Evolutionary conservation across 1,284 basidiomycete species (phyloP).

Genomic region (Trichosporon faecale): DNA sequence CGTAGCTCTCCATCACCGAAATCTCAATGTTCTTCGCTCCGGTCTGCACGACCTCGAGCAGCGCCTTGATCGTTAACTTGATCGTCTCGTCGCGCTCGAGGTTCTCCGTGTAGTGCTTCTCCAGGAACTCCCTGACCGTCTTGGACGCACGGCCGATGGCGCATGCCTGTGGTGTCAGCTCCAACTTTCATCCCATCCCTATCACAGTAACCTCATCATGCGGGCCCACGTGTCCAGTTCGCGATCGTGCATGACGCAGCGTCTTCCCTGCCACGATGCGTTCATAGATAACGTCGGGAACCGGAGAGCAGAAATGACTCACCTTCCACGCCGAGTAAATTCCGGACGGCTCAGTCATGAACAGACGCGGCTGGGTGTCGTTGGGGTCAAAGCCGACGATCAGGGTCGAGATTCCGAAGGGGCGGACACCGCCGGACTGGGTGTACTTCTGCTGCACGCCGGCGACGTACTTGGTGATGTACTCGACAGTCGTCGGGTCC

Average conservation of each 20-base stretch:
- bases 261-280: neutral
- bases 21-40: slow-evolving; percentile 99
- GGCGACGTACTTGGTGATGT: slow-evolving; percentile 96
- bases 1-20: slow-evolving; percentile 91
- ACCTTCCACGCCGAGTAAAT: slow-evolving; percentile 99
- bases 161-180: slow-evolving; percentile 65
- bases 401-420: slow-evolving; percentile 95
- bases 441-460: slow-evolving; percentile 99
- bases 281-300: neutral
- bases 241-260: neutral
- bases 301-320: slow-evolving; percentile 27
- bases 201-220: neutral
- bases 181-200: neutral
- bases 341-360: slow-evolving; percentile 96
- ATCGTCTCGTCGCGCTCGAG: slow-evolving; percentile 83
- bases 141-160: slow-evolving; percentile 97
- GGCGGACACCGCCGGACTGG: slow-evolving; percentile 96
- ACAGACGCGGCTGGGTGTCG: slow-evolving; percentile 81
- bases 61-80: slow-evolving; percentile 91
- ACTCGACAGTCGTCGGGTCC: slow-evolving; percentile 96
- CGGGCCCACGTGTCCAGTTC: neutral
- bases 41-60: slow-evolving; percentile 97
- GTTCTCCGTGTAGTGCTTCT: slow-evolving; percentile 96
- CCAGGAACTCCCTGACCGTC: slow-evolving; percentile 96
- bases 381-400: slow-evolving; percentile 97